Evolutionary conservation across 805 yeast species (phyloP), one percentile per base, ranked within the genome.

Genomic region (Zygotorulaspora danielsina): DNA sequence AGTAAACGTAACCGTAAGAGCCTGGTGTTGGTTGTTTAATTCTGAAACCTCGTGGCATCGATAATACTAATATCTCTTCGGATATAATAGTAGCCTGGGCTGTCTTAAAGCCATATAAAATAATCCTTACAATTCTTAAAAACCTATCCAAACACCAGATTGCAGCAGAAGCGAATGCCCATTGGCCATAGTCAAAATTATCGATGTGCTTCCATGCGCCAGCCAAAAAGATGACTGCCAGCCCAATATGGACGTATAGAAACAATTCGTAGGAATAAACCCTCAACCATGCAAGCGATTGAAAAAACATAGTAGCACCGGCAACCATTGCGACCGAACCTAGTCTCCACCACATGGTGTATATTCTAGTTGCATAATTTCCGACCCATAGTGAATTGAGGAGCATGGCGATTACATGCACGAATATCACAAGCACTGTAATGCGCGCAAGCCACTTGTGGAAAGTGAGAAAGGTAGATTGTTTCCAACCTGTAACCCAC

Each of bases 61-160:
- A 40, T 32, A 66, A 66, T 64, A 74, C 71, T 35, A 76, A 67
- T 8, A 65, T 45, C 7, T 50, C 59, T 19, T 50, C 56, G 3
- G 51, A 42, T 6, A 56, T 45, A 19, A 56, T 22, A 2, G 41
- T 46, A 10, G 59, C 49, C 34, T 65, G 64, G n/a, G 79, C 81
- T n/a, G 59, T 51, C 13, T 78, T 72, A 17, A 71, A 75, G 4
- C 95, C 95, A 44, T 80, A 79, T 24, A 63, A 50, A 11, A 71
- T 32, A 2, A 84, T 58, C 38, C 84, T 69, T 1, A 70, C 58
- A 9, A 78, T 42, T 44, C 95, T 70, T 2, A 74, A 49, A 0
- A 75, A 40, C 35, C 88, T 65, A 54, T 86, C 93, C 46, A 76
- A 67, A 1, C 64, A 68, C 95, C 95, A 86, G 7, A 85, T 67